A percentile compares a stretch with the other conserved stretches of the same genome.
These are phyloP conservation scores for Cynara cardunculus DNA, from an alignment of 129 eudicot genomes.

Conservation along the genomic window DNA sequence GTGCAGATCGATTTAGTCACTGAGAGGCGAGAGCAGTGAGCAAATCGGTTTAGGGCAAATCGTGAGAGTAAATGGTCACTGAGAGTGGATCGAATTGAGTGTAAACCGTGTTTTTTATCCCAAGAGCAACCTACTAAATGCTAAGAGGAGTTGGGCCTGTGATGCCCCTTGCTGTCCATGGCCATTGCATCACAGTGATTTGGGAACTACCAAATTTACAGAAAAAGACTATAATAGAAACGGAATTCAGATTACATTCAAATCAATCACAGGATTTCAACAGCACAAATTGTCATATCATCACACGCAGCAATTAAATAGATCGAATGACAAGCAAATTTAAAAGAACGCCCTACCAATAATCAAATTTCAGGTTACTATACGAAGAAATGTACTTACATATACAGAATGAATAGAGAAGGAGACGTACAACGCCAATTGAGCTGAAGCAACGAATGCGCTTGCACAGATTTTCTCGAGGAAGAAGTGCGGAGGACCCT, in stretches of 20 bases:
- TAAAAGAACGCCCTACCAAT: neutral
- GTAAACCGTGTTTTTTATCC: no score
- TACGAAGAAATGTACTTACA: constrained; percentile 10
- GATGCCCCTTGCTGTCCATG: neutral
- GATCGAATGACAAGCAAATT: neutral
- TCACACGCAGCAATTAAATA: neutral
- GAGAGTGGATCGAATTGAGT: no score
- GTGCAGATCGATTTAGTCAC: no score
- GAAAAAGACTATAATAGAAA: neutral
- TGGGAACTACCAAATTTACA: neutral
- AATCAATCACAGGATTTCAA: neutral
- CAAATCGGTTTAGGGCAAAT: no score
- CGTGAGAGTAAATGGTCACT: no score
- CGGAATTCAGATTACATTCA: neutral
- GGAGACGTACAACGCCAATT: constrained; percentile 10
- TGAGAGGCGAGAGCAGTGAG: no score
- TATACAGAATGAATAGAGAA: neutral
- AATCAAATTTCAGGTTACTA: neutral
- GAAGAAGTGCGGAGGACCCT: constrained; percentile 1
- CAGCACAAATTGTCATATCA: neutral
- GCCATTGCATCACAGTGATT: neutral
- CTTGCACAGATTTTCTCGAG: constrained; percentile 4
- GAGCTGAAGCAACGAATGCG: neutral
- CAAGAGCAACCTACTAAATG: no score
- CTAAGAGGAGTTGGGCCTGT: no score